Evolutionary conservation across 129 eudicot species (phyloP).

Genomic region (Flaveria linearis): DNA sequence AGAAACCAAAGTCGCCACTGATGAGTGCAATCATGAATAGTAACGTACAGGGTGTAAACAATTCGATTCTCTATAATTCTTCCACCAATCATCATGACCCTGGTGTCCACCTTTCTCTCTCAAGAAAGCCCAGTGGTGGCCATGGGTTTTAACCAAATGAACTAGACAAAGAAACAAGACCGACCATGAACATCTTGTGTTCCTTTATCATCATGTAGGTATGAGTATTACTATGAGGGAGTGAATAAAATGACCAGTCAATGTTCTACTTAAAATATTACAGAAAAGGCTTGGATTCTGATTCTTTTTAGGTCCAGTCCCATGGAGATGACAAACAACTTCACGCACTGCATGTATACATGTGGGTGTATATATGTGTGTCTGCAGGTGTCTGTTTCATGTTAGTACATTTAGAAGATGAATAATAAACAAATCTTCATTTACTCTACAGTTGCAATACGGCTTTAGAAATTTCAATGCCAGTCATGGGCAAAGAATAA

Average conservation of each 20-base stretch:
- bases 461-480: no score
- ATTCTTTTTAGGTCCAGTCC: constrained; percentile 25
- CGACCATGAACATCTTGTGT: background rate
- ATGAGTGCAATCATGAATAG: constrained; percentile 58
- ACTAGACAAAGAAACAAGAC: background rate
- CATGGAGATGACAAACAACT: constrained; percentile 6
- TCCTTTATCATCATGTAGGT: background rate
- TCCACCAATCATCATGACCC: constrained; percentile 57
- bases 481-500: no score
- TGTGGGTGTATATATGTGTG: no score
- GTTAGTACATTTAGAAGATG: background rate
- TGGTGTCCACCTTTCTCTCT: constrained; percentile 55
- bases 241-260: constrained; percentile 8
- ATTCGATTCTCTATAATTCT: constrained; percentile 49
- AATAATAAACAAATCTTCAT: constrained; percentile 1
- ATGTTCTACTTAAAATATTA: background rate
- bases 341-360: background rate
- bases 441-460: background rate
- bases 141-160: background rate
- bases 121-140: constrained; percentile 28
- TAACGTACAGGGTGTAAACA: constrained; percentile 75
- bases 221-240: constrained; percentile 5
- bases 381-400: background rate
- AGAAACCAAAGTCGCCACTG: constrained; percentile 22
- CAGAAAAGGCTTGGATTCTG: constrained; percentile 19